Conservation (phyloP, 805 yeast species). For the Huiozyma naganishii region DNA sequence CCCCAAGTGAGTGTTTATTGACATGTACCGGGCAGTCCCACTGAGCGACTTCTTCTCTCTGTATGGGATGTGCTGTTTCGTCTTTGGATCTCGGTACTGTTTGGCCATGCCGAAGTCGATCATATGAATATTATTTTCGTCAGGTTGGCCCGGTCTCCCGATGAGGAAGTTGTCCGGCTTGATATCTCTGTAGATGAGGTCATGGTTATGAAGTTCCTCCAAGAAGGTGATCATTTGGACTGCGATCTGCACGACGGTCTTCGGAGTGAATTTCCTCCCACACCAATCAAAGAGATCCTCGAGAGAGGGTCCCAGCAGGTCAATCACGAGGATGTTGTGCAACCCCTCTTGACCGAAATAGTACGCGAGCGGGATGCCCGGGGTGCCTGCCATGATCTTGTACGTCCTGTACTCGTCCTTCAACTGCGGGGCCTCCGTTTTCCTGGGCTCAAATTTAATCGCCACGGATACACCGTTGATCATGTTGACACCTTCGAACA, state of each 20-base stretch:
- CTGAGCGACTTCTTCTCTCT: slow-evolving; percentile 90
- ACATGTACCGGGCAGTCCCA: slow-evolving; percentile 98
- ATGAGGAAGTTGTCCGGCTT: slow-evolving; percentile 95
- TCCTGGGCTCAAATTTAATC: slow-evolving; percentile 92
- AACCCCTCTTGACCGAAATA: slow-evolving; percentile 97
- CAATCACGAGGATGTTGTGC: slow-evolving; percentile 90
- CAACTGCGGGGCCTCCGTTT: slow-evolving; percentile 93
- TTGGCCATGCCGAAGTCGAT: slow-evolving; percentile 99
- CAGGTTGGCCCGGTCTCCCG: slow-evolving; percentile 80
- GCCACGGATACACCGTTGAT: slow-evolving; percentile 85
- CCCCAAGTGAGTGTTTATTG: slow-evolving; percentile 93
- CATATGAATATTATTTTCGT: slow-evolving; percentile 76
- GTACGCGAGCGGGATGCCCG: slow-evolving; percentile 88
- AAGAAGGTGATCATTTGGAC: slow-evolving; percentile 88
- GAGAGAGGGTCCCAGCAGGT: slow-evolving; percentile 86
- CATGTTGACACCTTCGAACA: slow-evolving; percentile 90
- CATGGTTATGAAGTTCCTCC: slow-evolving; percentile 79
- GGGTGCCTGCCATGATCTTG: slow-evolving; percentile 72
- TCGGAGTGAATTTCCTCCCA: slow-evolving; percentile 76
- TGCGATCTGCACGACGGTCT: slow-evolving; percentile 89
- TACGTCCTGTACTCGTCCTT: slow-evolving; percentile 94
- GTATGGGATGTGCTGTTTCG: slow-evolving; percentile 92
- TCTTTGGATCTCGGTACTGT: slow-evolving; percentile 92
- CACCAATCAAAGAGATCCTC: slow-evolving; percentile 99
- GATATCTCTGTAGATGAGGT: slow-evolving; percentile 89